Base-by-base conservation (phyloP, 305 asterid species). In the Fraxinus paxiana region DNA sequence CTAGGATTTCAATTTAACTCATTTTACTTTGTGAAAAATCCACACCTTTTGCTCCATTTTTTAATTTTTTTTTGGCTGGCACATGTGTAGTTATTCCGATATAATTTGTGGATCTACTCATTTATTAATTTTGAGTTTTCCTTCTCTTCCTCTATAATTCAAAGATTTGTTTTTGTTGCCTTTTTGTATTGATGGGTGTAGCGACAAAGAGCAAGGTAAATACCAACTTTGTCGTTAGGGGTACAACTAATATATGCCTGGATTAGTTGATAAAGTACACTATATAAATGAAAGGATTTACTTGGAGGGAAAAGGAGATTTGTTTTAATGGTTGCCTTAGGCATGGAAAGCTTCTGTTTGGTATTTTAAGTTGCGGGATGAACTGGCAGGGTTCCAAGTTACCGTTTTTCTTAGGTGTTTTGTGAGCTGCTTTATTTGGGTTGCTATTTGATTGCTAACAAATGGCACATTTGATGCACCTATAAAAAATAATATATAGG, bases 1-100 rank as follows among this genome's bases (percentile, higher is more conserved):
- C 75, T 15, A 22, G 46, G 41, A 43, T 30, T 73, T 15, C 59
- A 3, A 2, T 26, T 12, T 61, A 37, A 15, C 65, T 78, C 38
- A 4, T n/a, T 75, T n/a, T 28, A 74, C 77, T 67, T 69, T 35
- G 28, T 78, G 26, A 69, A 20, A 41, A 70, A 6, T 28, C 30
- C 75, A 73, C 69, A 51, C 76, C 78, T 81, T 83, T 33, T 24
- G 35, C 69, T 75, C 73, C 61, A 56, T 85, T 76, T 34, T 20
- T 26, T 0, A 5, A 24, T 63, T 43, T 56, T 20, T 33, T 56
- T 69, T 22, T 35, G 22, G 46, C 43, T 41, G 20, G 51, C 13
- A 46, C 46, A 26, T 63, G 4, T 76, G 34, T 34, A 73, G 30
- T 73, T 37, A 30, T 41, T 77, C 76, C 17, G 77, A 5, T 10